A percentile compares a stretch with the other conserved stretches of the same genome.
Evolutionary conservation across 441 rosid species (phyloP).

Genomic region (Dalechampia spathulata): DNA sequence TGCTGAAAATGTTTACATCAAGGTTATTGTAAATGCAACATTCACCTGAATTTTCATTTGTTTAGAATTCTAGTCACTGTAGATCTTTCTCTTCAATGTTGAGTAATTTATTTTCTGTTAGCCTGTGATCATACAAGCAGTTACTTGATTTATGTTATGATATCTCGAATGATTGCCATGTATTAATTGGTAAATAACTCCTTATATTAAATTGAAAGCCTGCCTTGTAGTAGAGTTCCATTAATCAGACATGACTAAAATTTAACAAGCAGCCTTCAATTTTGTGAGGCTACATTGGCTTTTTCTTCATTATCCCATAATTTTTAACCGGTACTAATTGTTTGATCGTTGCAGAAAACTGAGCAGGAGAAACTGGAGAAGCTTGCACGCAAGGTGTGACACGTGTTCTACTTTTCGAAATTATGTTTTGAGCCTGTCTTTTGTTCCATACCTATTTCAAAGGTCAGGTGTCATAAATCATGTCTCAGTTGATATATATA

Average conservation of each 20-base stretch:
- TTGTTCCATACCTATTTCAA: neutral
- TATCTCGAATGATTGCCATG: too few relatives aligned
- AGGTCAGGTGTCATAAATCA: neutral
- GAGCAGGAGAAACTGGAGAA: slow-evolving; percentile 90
- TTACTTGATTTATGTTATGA: neutral
- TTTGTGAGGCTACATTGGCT: neutral
- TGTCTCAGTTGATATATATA: neutral
- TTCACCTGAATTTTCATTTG: too few relatives aligned
- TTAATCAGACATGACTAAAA: neutral
- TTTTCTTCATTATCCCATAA: neutral
- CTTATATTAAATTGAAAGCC: neutral
- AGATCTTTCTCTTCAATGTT: neutral
- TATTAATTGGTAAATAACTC: too few relatives aligned
- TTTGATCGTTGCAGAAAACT: slow-evolving; percentile 52
- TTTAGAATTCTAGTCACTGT: neutral
- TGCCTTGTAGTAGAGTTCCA: neutral
- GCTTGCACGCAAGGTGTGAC: slow-evolving; percentile 71
- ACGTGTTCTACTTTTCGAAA: neutral
- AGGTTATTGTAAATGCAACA: too few relatives aligned
- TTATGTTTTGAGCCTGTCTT: slow-evolving; percentile 1
- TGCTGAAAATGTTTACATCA: slow-evolving; percentile 85
- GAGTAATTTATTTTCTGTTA: neutral
- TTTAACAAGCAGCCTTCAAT: neutral
- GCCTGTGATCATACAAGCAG: neutral
- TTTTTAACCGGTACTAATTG: slow-evolving; percentile 5